A percentile compares a stretch with the other conserved stretches of the same genome.
Evolutionary conservation across 148 eudicot genomes (phyloP).

Genomic region (Rhododendron henanense): DNA sequence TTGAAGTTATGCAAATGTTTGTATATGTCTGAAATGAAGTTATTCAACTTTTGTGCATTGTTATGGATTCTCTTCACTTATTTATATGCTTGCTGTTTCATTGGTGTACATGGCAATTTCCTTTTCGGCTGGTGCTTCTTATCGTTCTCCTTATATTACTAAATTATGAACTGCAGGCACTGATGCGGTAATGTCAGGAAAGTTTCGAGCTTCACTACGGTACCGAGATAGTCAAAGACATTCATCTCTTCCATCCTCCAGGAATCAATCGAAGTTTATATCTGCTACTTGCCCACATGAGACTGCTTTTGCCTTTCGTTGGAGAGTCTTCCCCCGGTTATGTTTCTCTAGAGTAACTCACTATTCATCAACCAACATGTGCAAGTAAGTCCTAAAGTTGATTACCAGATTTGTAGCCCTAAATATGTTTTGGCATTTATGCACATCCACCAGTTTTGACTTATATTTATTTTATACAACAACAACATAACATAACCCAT

Average conservation of each 20-base stretch:
- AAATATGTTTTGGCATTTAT: neutral
- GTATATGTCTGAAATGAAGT: neutral
- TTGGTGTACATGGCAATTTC: neutral
- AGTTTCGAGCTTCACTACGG: neutral
- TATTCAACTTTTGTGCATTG: neutral
- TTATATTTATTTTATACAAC: neutral
- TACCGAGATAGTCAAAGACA: neutral
- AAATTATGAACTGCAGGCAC: conserved; percentile 4
- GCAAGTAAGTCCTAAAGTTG: neutral
- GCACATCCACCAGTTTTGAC: neutral
- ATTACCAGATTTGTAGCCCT: neutral
- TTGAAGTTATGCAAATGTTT: no score
- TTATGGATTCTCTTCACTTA: no score
- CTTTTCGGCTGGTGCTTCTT: neutral
- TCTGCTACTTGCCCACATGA: conserved; percentile 3
- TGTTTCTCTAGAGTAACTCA: conserved; percentile 2
- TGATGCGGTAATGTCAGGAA: conserved; percentile 7
- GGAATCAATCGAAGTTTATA: neutral
- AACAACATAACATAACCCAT: no score
- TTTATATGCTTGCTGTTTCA: neutral
- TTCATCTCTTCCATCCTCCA: conserved; percentile 4
- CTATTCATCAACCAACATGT: conserved; percentile 3
- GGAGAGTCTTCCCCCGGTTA: neutral
- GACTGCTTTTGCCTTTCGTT: neutral
- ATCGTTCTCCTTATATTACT: neutral